Conservation (phyloP, 805 yeast species). For the Candida boleticola region DNA sequence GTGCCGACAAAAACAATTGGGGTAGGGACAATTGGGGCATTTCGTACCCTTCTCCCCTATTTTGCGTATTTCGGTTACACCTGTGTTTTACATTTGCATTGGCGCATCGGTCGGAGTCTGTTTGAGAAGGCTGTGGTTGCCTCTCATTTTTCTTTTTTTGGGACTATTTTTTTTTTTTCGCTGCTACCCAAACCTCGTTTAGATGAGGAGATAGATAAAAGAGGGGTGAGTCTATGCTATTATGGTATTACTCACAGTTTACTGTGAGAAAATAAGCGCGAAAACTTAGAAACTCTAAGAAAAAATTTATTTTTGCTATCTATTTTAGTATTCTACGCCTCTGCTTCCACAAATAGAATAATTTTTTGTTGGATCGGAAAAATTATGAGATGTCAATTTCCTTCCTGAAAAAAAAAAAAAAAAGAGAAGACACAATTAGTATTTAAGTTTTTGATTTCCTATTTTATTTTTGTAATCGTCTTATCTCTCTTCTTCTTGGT, state of each 20-base stretch:
- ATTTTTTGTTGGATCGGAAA: conserved; percentile 3
- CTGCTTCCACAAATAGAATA: neutral
- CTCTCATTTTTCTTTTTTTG: neutral
- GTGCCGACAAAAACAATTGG: too few species aligned
- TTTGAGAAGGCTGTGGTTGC: too few species aligned
- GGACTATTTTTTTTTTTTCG: neutral
- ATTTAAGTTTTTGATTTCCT: neutral
- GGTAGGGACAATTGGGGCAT: too few species aligned
- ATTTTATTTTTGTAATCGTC: neutral
- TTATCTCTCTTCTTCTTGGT: neutral
- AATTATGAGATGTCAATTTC: neutral
- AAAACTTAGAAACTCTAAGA: too few species aligned
- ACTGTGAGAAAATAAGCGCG: too few species aligned
- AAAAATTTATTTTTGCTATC: conserved; percentile 1
- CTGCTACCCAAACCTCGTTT: conserved; percentile 6
- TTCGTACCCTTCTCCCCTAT: too few species aligned
- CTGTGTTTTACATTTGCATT: too few species aligned
- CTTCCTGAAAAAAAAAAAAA: neutral
- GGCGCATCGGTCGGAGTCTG: too few species aligned
- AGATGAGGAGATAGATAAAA: conserved; percentile 9
- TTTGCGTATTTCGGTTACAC: too few species aligned
- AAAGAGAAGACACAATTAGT: too few species aligned
- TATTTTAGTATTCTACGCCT: conserved; percentile 5
- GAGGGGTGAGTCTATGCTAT: conserved; percentile 6
- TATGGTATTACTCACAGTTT: too few species aligned